Percentiles rank a stretch among this genome's conserved stretches.
Evolutionary conservation across 116 monocot species (phyloP).

Genomic region (Thalassia testudinum): DNA sequence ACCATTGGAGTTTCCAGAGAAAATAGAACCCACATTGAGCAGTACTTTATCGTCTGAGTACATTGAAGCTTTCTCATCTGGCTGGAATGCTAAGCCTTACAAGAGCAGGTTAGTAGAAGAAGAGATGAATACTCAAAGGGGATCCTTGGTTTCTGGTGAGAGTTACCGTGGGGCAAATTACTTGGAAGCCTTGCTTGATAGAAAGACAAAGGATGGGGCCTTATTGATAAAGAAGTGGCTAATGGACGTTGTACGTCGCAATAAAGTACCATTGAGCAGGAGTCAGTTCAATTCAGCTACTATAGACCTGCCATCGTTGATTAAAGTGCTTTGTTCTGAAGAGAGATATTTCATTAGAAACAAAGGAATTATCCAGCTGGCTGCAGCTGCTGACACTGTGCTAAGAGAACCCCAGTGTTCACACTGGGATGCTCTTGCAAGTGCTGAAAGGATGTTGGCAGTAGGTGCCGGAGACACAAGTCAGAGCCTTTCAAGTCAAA

Average conservation of each 20-base stretch:
- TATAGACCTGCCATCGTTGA: conserved; percentile 49
- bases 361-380: conserved; percentile 72
- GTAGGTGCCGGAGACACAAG: conserved; percentile 58
- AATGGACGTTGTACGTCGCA: conserved; percentile 61
- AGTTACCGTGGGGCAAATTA: conserved; percentile 41
- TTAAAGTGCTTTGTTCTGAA: conserved; percentile 37
- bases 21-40: conserved; percentile 17
- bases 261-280: conserved; percentile 45
- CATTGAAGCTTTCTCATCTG: conserved; percentile 53
- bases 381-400: conserved; percentile 52
- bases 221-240: conserved; percentile 91
- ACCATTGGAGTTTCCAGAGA: conserved; percentile 33
- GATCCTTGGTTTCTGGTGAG: conserved; percentile 47
- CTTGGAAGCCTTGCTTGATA: conserved; percentile 68
- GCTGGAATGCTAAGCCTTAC: conserved; percentile 44
- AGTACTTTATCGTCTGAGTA: conserved; percentile 27
- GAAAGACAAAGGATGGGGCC: conserved; percentile 63
- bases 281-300: conserved; percentile 22
- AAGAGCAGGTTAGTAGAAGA: conserved; percentile 3
- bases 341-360: conserved; percentile 54
- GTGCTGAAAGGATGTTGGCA: conserved; percentile 76
- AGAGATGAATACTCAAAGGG: conserved; percentile 26
- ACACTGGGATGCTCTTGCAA: conserved; percentile 88
- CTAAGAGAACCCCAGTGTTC: conserved; percentile 55
- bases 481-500: conserved; percentile 77